Base-by-base conservation (phyloP, 768 basidiomycete species). In the Auricularia sp. region DNA sequence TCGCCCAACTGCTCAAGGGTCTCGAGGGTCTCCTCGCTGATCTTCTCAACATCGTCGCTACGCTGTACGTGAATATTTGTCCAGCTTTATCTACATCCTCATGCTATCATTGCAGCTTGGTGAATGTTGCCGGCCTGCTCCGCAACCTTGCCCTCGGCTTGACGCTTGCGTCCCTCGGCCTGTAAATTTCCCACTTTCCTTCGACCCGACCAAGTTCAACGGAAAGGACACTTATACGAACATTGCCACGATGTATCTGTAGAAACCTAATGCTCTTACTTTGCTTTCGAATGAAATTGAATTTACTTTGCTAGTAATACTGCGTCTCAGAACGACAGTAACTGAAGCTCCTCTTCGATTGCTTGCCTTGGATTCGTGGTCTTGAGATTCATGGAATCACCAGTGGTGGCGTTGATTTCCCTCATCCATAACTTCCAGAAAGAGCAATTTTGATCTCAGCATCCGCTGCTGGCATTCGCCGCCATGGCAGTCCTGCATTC, bases 1-100 rank as follows among this genome's bases (percentile, higher is more conserved):
- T 75, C 51, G 66, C 70, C 67, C 67, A 72, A 54, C 67, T 73
- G 29, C 51, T 75, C 14, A 18, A 59, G 37, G 71, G 72, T 33
- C 69, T 74, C 21, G 72, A 74, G 62, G 68, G 47, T 24, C 69
- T 74, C 63, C 69, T 75, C 34, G 71, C 70, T 24, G 74, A 71
- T 47, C 71, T 73, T 21, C 69, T 75, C 62, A 70, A 65, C 54
- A 69, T 75, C 65, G 72, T 75, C 54, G 69, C 73, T 8, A 64
- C 71, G 39, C 39, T 42, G 73, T 73, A 29, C 54, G 72, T 47
- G 11, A 10, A n/a, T 21, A 36, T 11, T 54, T 8, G 16, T 29
- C n/a, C 21, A 29, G 14, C 29, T 33, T 33, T 33, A 8, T 21
- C 3, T 6, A 18, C 18, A 2, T 21, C 58, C 34, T 62, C 16